Evolutionary conservation across 108 stramenopile genomes (phyloP).

Genomic region (Skeletonema costatum): DNA sequence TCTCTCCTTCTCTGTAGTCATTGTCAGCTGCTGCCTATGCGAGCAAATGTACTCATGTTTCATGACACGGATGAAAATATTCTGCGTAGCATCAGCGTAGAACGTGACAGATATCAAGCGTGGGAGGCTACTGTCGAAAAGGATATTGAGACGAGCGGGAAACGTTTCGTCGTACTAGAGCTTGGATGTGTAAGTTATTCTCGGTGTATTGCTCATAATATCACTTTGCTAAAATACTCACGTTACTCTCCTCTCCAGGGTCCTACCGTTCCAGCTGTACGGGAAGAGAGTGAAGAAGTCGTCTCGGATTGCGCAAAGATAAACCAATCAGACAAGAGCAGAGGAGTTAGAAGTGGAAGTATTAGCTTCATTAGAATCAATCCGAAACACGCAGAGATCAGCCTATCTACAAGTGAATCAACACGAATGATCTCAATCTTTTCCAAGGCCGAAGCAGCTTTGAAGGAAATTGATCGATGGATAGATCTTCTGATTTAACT

Average conservation of each 20-base stretch:
- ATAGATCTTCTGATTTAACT: neutral
- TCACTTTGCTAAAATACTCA: no score
- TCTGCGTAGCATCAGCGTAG: conserved; percentile 9
- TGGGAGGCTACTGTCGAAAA: conserved; percentile 60
- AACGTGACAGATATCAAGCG: conserved; percentile 45
- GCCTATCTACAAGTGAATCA: neutral
- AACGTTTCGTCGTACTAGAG: conserved; percentile 55
- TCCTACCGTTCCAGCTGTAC: conserved; percentile 55
- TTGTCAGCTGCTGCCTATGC: conserved; percentile 26
- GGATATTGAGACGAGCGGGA: conserved; percentile 4
- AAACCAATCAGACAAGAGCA: neutral
- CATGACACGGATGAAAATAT: conserved; percentile 53
- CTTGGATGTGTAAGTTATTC: conserved; percentile 38
- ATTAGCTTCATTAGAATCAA: conserved; percentile 46
- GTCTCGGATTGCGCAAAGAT: conserved; percentile 36
- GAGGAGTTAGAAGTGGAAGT: conserved; percentile 9
- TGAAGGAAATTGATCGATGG: conserved; percentile 31
- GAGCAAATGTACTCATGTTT: conserved; percentile 53
- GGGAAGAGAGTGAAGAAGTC: conserved; percentile 57
- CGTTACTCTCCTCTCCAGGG: conserved; percentile 2
- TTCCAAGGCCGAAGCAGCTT: conserved; percentile 17
- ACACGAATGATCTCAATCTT: conserved; percentile 23
- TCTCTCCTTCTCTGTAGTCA: conserved; percentile 16
- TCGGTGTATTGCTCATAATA: no score
- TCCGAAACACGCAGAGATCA: conserved; percentile 40